Evolutionary conservation across 1,139 yeast species (phyloP).

Genomic region (Candida anutae): DNA sequence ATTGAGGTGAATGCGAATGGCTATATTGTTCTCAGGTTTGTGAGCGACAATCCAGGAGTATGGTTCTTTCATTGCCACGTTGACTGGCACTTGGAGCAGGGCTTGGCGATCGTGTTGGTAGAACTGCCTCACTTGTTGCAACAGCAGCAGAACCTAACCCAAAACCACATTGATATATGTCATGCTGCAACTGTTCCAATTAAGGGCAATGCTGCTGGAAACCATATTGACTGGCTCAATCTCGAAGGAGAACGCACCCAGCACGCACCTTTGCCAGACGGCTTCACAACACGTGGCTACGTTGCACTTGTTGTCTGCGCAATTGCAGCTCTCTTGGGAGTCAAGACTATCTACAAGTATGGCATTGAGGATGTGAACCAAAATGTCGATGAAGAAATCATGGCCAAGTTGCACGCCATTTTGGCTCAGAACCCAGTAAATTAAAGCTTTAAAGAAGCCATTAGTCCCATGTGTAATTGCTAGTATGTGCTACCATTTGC

Average conservation of each 20-base stretch:
- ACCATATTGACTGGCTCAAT: slow-evolving; percentile 39
- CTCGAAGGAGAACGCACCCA: slow-evolving; percentile 52
- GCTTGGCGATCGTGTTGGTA: slow-evolving; percentile 62
- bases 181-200: slow-evolving; percentile 37
- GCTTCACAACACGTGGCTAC: slow-evolving; percentile 64
- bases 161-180: slow-evolving; percentile 56
- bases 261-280: slow-evolving; percentile 50
- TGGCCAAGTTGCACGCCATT: slow-evolving; percentile 8
- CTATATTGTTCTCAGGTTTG: slow-evolving; percentile 56
- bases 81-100: slow-evolving; percentile 91
- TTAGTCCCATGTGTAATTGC: too few species aligned
- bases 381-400: slow-evolving; percentile 29
- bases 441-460: too few species aligned
- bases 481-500: too few species aligned
- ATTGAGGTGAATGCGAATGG: slow-evolving; percentile 59
- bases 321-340: slow-evolving; percentile 50
- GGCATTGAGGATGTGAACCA: slow-evolving; percentile 55
- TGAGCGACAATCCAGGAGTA: slow-evolving; percentile 81
- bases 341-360: slow-evolving; percentile 46
- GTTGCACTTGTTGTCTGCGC: slow-evolving; percentile 53
- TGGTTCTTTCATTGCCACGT: slow-evolving; percentile 95
- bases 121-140: slow-evolving; percentile 65
- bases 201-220: slow-evolving; percentile 68
- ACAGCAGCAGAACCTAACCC: slow-evolving; percentile 24
- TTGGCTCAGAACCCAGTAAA: too few species aligned